phyloP scores from a whole-genome alignment of 768 basidiomycete species.

The Scleroderma bovista region DNA sequence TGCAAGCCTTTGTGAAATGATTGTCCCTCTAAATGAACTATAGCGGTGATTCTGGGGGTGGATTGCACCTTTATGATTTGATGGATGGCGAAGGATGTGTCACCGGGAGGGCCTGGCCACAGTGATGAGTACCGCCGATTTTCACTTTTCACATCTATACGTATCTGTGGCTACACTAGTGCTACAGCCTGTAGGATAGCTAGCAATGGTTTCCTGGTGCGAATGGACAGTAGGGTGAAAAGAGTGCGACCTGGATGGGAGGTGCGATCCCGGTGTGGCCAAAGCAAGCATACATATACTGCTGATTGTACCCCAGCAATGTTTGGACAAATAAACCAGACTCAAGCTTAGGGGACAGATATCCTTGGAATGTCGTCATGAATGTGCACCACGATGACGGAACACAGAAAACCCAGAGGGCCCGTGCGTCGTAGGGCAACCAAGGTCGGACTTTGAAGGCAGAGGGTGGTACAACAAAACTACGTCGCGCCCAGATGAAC shows the following conservation, averaged over 20 bases:
- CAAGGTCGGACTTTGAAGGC: conserved; percentile 34
- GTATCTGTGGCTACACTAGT: conserved; percentile 3
- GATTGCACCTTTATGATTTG: conserved; percentile 41
- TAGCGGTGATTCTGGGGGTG: conserved; percentile 48
- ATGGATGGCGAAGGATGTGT: conserved; percentile 15
- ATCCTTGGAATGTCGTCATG: conserved; percentile 8
- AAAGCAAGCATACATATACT: background rate
- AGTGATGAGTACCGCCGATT: background rate
- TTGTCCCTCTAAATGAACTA: background rate
- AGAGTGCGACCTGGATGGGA: too few relatives aligned
- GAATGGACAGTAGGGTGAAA: background rate
- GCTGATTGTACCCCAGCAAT: conserved; percentile 5
- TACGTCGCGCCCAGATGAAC: conserved; percentile 35
- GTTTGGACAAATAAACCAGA: conserved; percentile 29
- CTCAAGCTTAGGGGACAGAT: conserved; percentile 7
- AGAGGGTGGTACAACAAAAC: conserved; percentile 35
- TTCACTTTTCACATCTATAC: conserved; percentile 4
- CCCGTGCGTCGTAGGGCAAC: conserved; percentile 32
- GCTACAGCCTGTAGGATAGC: background rate
- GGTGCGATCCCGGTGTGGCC: background rate
- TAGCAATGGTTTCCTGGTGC: background rate
- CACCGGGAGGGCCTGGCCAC: conserved; percentile 8
- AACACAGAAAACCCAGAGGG: conserved; percentile 22
- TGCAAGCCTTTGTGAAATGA: conserved; percentile 2
- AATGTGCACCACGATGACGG: conserved; percentile 17